phyloP scores from a whole-genome alignment of 2,329 filamentous ascomycete species.

The Stylonectria norvegica region DNA sequence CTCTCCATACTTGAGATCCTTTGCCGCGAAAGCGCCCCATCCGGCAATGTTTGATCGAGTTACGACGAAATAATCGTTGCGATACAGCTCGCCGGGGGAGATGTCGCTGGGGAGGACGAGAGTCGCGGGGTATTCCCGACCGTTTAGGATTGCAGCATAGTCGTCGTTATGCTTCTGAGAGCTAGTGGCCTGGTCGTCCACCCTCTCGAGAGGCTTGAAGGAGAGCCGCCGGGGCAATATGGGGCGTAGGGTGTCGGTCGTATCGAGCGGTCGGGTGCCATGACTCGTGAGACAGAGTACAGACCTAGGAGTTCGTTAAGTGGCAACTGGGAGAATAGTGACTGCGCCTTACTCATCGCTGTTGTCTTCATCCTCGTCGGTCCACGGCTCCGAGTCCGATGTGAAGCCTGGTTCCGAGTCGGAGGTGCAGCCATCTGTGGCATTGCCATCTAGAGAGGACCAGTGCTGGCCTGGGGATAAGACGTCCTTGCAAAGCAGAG shows the following conservation, averaged over 20 bases:
- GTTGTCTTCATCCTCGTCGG: constrained; percentile 21
- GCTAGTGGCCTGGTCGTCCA: neutral
- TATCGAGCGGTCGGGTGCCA: constrained; percentile 7
- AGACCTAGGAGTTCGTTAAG: constrained; percentile 11
- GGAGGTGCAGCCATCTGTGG: constrained; percentile 15
- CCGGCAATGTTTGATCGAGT: constrained; percentile 41
- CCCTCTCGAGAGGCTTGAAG: constrained; percentile 11
- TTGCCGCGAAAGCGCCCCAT: constrained; percentile 45
- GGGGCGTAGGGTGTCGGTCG: constrained; percentile 8
- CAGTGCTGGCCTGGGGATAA: constrained; percentile 2
- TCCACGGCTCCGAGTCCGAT: constrained; percentile 19
- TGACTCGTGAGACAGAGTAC: constrained; percentile 13
- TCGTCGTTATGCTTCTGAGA: neutral
- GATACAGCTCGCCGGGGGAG: constrained; percentile 20
- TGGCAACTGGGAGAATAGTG: neutral
- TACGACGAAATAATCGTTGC: constrained; percentile 42
- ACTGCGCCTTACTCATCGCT: constrained; percentile 17
- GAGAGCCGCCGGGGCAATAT: constrained; percentile 6
- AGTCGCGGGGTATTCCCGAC: neutral
- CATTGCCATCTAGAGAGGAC: constrained; percentile 4
- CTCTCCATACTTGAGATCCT: constrained; percentile 36
- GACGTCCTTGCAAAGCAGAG: constrained; percentile 6
- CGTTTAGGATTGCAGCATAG: neutral
- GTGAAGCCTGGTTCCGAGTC: constrained; percentile 19
- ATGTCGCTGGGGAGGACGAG: neutral